Conservation (phyloP, 139 green algal genomes). For the Chlorella sp. region DNA sequence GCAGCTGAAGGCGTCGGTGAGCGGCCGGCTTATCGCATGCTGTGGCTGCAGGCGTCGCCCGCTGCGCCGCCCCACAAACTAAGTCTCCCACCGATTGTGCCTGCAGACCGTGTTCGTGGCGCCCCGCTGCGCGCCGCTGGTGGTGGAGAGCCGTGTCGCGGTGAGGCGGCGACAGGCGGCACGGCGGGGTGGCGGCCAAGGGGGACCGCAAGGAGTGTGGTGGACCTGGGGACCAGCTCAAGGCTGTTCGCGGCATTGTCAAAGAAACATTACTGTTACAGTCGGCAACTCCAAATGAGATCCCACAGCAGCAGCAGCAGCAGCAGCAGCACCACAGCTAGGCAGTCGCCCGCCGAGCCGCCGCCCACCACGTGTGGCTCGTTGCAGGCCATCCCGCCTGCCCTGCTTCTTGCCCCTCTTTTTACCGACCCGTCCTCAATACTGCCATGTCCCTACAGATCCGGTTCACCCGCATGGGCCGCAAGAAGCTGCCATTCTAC, state of each 20-base stretch:
- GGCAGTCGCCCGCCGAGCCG: neutral
- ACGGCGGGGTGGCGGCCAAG: neutral
- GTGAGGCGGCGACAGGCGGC: constrained; percentile 8
- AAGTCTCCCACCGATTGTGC: neutral
- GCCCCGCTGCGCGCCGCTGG: constrained; percentile 37
- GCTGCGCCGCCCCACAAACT: neutral
- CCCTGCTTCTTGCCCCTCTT: neutral
- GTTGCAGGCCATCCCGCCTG: neutral
- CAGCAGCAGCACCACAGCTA: neutral
- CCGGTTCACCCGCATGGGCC: constrained; percentile 89
- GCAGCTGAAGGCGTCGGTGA: neutral
- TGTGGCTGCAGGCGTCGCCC: neutral
- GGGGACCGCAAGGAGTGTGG: neutral
- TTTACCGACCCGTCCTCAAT: neutral
- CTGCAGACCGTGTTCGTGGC: neutral
- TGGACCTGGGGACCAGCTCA: neutral
- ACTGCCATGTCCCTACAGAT: constrained; percentile 57
- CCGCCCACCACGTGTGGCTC: neutral
- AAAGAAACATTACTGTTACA: neutral
- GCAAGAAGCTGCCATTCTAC: constrained; percentile 92
- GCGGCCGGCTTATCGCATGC: constrained; percentile 5
- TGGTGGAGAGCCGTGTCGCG: constrained; percentile 77
- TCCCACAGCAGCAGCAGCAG: neutral
- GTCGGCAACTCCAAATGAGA: neutral
- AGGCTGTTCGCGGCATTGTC: neutral